Conservation (phyloP, 331 rosid genomes). For the Rhamnella rubrinervis region DNA sequence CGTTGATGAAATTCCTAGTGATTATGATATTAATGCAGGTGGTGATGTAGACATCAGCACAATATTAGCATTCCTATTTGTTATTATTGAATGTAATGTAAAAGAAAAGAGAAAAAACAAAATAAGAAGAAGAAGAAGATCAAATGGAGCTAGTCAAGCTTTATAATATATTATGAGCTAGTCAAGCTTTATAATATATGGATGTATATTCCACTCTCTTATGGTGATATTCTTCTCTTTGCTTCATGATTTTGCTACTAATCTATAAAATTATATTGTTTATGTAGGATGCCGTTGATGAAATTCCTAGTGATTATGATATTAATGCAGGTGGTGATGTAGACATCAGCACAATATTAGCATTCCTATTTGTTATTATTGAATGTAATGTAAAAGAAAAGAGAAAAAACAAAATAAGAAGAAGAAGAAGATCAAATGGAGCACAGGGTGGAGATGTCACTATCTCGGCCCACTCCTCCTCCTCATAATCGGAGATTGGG, state of each 20-base stretch:
- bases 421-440: too few species aligned
- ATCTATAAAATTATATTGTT: conserved; percentile 12
- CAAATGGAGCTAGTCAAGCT: too few species aligned
- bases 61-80: conserved; percentile 78
- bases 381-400: too few species aligned
- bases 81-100: too few species aligned
- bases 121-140: too few species aligned
- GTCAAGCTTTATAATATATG: conserved; percentile 2
- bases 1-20: conserved; percentile 50
- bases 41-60: conserved; percentile 76
- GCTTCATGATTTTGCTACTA: background rate
- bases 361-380: conserved; percentile 74
- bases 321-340: conserved; percentile 51
- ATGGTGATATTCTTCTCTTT: conserved; percentile 3
- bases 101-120: too few species aligned
- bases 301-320: conserved; percentile 37
- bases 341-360: conserved; percentile 72
- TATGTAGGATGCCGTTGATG: conserved; percentile 73
- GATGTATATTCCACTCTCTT: background rate
- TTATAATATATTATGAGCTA: too few species aligned
- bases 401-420: too few species aligned
- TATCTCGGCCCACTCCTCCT: too few species aligned
- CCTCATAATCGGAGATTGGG: too few species aligned
- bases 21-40: conserved; percentile 31
- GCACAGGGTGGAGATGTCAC: too few species aligned